Percentiles rank a stretch among this genome's conserved stretches.
These are phyloP conservation scores for Phialophora macrospora DNA, from an alignment of 2,329 filamentous ascomycete species.

Conservation along the genomic window DNA sequence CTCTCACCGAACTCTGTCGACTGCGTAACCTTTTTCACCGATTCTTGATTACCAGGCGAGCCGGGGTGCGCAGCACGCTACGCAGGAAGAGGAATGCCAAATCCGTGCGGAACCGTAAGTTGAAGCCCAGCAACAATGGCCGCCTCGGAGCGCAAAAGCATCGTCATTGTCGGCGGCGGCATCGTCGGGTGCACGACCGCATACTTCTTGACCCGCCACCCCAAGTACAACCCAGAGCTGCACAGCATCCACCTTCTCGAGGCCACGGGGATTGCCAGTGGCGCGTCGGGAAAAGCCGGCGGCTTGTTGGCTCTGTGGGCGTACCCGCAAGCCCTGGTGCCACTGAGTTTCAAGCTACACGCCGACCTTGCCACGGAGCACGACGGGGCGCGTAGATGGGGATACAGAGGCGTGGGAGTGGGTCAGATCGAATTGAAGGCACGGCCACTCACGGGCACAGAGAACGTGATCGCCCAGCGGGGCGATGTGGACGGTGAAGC, in stretches of 20 bases:
- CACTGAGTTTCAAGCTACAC: slow-evolving; percentile 82
- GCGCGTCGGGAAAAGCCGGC: slow-evolving; percentile 92
- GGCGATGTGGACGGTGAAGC: slow-evolving; percentile 7
- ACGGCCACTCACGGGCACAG: slow-evolving; percentile 37
- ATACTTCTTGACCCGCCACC: slow-evolving; percentile 87
- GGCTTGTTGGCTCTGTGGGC: slow-evolving; percentile 91
- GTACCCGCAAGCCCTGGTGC: slow-evolving; percentile 82
- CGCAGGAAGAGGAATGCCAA: background rate
- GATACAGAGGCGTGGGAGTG: slow-evolving; percentile 79
- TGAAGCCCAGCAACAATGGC: slow-evolving; percentile 12
- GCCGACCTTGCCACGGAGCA: slow-evolving; percentile 83
- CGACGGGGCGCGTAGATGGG: slow-evolving; percentile 78
- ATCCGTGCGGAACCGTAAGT: background rate
- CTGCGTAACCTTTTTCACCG: background rate
- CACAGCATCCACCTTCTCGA: slow-evolving; percentile 87
- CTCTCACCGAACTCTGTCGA: no score
- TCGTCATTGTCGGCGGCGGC: slow-evolving; percentile 68
- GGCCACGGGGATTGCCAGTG: slow-evolving; percentile 82
- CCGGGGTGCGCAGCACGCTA: background rate
- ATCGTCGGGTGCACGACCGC: slow-evolving; percentile 91
- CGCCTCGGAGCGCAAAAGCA: slow-evolving; percentile 36
- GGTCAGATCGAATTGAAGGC: slow-evolving; percentile 66
- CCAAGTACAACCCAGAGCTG: slow-evolving; percentile 72
- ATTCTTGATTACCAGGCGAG: no score
- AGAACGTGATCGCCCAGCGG: slow-evolving; percentile 37